Conservation (phyloP, 2,329 filamentous ascomycete genomes). For the Hypoxylon sp. region DNA sequence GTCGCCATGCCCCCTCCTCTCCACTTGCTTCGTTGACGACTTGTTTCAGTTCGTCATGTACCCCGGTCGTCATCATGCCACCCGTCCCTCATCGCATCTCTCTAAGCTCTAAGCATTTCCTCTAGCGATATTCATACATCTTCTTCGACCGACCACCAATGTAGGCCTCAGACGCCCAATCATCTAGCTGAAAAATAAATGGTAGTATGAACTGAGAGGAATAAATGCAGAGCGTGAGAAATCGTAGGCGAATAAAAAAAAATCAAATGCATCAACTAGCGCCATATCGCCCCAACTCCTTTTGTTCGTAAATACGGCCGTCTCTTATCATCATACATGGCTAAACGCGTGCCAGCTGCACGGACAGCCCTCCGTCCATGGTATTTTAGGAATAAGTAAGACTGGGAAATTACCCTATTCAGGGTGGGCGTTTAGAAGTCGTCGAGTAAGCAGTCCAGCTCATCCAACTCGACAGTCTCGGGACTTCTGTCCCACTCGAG, state of each 20-base stretch:
- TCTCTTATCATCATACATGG: constrained; percentile 47
- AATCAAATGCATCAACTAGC: constrained; percentile 40
- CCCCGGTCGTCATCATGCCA: constrained; percentile 34
- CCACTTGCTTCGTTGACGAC: constrained; percentile 9
- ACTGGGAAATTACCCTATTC: constrained; percentile 19
- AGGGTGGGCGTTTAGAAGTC: constrained; percentile 68
- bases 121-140: constrained; percentile 43
- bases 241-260: constrained; percentile 32
- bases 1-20: constrained; percentile 21
- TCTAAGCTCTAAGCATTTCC: constrained; percentile 33
- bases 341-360: constrained; percentile 29
- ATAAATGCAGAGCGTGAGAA: constrained; percentile 31
- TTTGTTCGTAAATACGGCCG: constrained; percentile 38
- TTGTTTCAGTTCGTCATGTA: constrained; percentile 33
- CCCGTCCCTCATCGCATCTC: constrained; percentile 23
- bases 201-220: constrained; percentile 27
- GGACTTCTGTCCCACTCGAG: constrained; percentile 79
- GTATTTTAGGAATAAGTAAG: constrained; percentile 26
- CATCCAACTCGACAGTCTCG: constrained; percentile 91
- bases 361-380: constrained; percentile 19
- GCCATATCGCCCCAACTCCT: constrained; percentile 45
- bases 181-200: constrained; percentile 32
- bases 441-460: constrained; percentile 89
- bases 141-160: constrained; percentile 31
- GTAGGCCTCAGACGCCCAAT: constrained; percentile 22